phyloP scores from a whole-genome alignment of 2,329 filamentous ascomycete species.

The Fusarium sp. region DNA sequence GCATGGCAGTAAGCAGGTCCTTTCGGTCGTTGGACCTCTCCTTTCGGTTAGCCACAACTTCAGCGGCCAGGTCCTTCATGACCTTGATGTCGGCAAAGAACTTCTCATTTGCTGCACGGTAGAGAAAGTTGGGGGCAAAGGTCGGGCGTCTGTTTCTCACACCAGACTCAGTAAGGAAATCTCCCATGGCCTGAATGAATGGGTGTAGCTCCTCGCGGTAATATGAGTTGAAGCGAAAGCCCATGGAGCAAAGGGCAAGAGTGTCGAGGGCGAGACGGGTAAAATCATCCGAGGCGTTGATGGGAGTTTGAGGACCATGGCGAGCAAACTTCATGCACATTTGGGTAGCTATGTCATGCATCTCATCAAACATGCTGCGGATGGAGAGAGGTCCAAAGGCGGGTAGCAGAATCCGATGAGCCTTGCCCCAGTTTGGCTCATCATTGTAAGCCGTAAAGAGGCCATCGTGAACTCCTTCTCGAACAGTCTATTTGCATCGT shows the following conservation, averaged over 20 bases:
- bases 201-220: conserved; percentile 77
- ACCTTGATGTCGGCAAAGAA: conserved; percentile 66
- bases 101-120: conserved; percentile 61
- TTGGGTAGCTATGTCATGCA: conserved; percentile 76
- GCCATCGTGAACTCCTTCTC: conserved; percentile 72
- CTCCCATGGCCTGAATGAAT: conserved; percentile 75
- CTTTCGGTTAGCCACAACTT: conserved; percentile 71
- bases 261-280: conserved; percentile 80
- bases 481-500: conserved; percentile 57
- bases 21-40: conserved; percentile 67
- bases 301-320: conserved; percentile 66
- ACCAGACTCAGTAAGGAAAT: conserved; percentile 69
- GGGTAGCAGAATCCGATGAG: conserved; percentile 74
- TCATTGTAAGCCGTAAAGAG: conserved; percentile 70
- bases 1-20: conserved; percentile 78
- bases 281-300: conserved; percentile 74
- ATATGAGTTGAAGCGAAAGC: conserved; percentile 80
- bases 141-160: conserved; percentile 60
- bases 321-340: conserved; percentile 77
- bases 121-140: conserved; percentile 61
- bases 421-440: conserved; percentile 74
- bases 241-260: conserved; percentile 78
- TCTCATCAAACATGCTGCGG: conserved; percentile 75
- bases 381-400: conserved; percentile 78
- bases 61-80: conserved; percentile 66